Percentiles rank a stretch among this genome's conserved stretches.
Conservation (phyloP, 1,284 basidiomycete species). For the Xerocomus nothofagi region DNA sequence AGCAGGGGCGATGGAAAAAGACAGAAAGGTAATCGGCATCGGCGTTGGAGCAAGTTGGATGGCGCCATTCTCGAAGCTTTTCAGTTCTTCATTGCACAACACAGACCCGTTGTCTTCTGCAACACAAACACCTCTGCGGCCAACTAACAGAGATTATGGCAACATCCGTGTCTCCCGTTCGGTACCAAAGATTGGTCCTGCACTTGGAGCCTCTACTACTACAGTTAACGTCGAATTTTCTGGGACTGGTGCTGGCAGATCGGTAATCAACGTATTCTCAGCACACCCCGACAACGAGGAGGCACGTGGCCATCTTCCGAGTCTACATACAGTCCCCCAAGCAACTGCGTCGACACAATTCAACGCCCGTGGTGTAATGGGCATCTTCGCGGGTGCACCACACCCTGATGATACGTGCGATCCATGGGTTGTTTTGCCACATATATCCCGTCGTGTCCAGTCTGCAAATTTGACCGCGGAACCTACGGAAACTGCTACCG, state of each 20-base stretch:
- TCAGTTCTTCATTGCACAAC: constrained; percentile 40
- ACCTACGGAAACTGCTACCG: constrained; percentile 16
- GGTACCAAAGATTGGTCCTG: constrained; percentile 75
- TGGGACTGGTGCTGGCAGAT: constrained; percentile 69
- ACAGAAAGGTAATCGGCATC: constrained; percentile 27
- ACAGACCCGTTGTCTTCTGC: constrained; percentile 4
- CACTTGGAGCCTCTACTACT: constrained; percentile 80
- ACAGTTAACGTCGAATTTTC: constrained; percentile 95
- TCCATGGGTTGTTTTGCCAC: constrained; percentile 67
- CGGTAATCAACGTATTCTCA: constrained; percentile 60
- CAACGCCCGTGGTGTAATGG: constrained; percentile 51
- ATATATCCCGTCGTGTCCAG: constrained; percentile 39
- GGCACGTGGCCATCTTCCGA: constrained; percentile 19
- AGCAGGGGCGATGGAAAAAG: constrained; percentile 43
- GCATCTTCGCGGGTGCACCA: constrained; percentile 85
- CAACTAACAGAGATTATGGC: constrained; percentile 23
- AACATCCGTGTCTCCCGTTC: constrained; percentile 37
- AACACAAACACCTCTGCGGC: constrained; percentile 26
- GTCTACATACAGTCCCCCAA: constrained; percentile 20
- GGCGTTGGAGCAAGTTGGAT: constrained; percentile 63
- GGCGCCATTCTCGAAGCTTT: constrained; percentile 77
- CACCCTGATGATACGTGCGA: constrained; percentile 43
- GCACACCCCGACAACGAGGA: constrained; percentile 33
- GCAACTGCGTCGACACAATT: constrained; percentile 25
- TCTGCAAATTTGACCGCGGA: constrained; percentile 30